phyloP scores from a whole-genome alignment of 2,329 filamentous ascomycete genomes.

The Fusarium proliferatum region DNA sequence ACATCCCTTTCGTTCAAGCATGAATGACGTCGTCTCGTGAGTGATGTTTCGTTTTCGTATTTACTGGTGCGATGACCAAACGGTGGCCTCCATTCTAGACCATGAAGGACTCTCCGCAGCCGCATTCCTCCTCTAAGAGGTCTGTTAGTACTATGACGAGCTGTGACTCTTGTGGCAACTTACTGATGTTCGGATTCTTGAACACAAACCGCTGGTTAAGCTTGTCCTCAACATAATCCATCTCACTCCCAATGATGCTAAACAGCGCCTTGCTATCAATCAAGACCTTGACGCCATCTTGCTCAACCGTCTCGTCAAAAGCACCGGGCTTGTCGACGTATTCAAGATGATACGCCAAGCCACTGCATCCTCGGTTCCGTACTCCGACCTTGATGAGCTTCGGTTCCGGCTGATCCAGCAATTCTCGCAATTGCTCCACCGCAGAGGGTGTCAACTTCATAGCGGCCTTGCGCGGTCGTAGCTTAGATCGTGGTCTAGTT shows the following conservation, averaged over 20 bases:
- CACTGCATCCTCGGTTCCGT: slow-evolving; percentile 92
- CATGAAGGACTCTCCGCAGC: slow-evolving; percentile 97
- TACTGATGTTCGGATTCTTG: slow-evolving; percentile 97
- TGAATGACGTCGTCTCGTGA: slow-evolving; percentile 30
- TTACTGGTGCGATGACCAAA: not conserved
- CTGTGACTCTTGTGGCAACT: slow-evolving; percentile 55
- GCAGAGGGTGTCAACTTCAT: slow-evolving; percentile 87
- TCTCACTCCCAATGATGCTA: slow-evolving; percentile 98
- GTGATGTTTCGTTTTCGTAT: slow-evolving; percentile 5
- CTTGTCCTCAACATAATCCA: slow-evolving; percentile 99
- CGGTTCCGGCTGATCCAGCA: slow-evolving; percentile 87
- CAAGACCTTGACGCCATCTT: slow-evolving; percentile 94
- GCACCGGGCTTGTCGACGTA: slow-evolving; percentile 90
- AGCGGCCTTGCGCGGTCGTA: slow-evolving; percentile 83
- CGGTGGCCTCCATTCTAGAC: slow-evolving; percentile 57
- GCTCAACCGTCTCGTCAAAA: slow-evolving; percentile 93
- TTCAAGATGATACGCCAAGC: slow-evolving; percentile 91
- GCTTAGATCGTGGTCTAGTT: slow-evolving; percentile 50
- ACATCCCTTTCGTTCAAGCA: slow-evolving; percentile 5
- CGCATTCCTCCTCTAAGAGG: slow-evolving; percentile 88
- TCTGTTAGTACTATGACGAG: slow-evolving; percentile 45
- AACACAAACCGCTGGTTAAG: slow-evolving; percentile 93
- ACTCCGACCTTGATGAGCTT: slow-evolving; percentile 96
- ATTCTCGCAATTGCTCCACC: slow-evolving; percentile 78
- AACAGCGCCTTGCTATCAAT: slow-evolving; percentile 98